These are phyloP conservation scores for Fusarium sp. DNA, from an alignment of 2,329 filamentous ascomycete genomes.

Conservation along the genomic window DNA sequence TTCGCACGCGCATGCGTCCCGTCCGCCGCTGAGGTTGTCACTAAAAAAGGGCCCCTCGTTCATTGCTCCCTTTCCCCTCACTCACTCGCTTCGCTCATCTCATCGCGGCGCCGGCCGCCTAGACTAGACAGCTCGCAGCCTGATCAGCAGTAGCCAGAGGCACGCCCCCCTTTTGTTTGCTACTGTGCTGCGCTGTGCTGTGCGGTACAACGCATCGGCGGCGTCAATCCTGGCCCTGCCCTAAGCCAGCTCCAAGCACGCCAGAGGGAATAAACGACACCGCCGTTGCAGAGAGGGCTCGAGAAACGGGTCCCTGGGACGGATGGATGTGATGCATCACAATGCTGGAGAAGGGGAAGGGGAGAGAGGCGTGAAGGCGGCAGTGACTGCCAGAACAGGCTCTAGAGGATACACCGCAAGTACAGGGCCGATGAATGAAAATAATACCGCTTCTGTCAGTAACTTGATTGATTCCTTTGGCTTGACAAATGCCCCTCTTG, in stretches of 20 bases:
- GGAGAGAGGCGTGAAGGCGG: neutral
- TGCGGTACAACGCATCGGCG: neutral
- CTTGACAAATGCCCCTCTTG: too few relatives aligned
- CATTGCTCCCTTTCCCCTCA: neutral
- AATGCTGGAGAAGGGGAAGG: neutral
- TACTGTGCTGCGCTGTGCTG: too few relatives aligned
- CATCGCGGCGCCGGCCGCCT: too few relatives aligned
- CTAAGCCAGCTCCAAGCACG: slow-evolving; percentile 14
- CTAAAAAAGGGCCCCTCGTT: too few relatives aligned
- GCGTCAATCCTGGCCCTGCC: slow-evolving; percentile 28
- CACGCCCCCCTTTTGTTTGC: too few relatives aligned
- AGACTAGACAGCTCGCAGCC: too few relatives aligned
- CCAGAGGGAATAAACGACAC: neutral
- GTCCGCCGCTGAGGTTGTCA: too few relatives aligned
- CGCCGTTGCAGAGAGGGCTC: neutral
- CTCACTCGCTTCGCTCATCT: neutral
- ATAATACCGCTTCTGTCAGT: neutral
- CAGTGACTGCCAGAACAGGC: slow-evolving; percentile 1
- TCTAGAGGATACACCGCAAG: too few relatives aligned
- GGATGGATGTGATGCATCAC: slow-evolving; percentile 11
- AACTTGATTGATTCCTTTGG: neutral
- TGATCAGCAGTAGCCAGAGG: too few relatives aligned
- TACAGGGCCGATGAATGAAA: too few relatives aligned
- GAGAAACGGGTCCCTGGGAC: slow-evolving; percentile 36
- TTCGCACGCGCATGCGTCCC: neutral